Conservation (phyloP, 768 basidiomycete species). For the Dendrothele bispora region DNA sequence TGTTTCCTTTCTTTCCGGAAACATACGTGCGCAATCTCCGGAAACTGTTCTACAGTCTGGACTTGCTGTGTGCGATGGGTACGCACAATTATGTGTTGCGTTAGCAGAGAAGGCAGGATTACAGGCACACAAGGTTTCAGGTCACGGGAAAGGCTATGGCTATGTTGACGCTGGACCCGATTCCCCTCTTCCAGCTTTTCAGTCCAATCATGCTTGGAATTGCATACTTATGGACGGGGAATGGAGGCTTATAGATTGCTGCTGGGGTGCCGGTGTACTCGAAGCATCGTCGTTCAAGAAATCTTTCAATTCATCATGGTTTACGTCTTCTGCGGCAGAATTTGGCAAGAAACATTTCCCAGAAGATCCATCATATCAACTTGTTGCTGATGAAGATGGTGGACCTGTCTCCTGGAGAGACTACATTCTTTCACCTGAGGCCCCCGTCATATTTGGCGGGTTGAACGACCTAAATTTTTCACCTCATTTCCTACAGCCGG, state of each 20-base stretch:
- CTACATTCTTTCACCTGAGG: constrained; percentile 41
- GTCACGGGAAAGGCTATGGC: constrained; percentile 49
- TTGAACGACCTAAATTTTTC: constrained; percentile 35
- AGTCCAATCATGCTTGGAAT: constrained; percentile 50
- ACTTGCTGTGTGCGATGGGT: constrained; percentile 50
- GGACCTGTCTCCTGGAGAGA: constrained; percentile 42
- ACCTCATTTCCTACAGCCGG: constrained; percentile 34
- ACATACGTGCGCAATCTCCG: constrained; percentile 34
- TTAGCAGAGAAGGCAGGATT: constrained; percentile 40
- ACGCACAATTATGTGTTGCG: constrained; percentile 41
- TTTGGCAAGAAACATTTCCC: constrained; percentile 47
- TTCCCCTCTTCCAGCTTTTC: constrained; percentile 34
- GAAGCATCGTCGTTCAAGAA: constrained; percentile 31
- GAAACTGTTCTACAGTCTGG: constrained; percentile 40
- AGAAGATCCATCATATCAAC: constrained; percentile 41
- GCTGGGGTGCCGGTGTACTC: constrained; percentile 50
- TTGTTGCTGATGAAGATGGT: constrained; percentile 36
- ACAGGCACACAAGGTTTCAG: constrained; percentile 39
- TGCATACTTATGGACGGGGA: constrained; percentile 41
- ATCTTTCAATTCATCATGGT: constrained; percentile 40
- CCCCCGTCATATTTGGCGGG: constrained; percentile 34
- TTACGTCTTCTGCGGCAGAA: constrained; percentile 39
- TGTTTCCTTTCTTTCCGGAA: constrained; percentile 42
- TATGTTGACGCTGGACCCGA: constrained; percentile 31
- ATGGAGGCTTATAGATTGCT: constrained; percentile 47